Evolutionary conservation across 805 yeast species (phyloP), one percentile per base, ranked within the genome.

Genomic region (Lipomyces mesembrius): DNA sequence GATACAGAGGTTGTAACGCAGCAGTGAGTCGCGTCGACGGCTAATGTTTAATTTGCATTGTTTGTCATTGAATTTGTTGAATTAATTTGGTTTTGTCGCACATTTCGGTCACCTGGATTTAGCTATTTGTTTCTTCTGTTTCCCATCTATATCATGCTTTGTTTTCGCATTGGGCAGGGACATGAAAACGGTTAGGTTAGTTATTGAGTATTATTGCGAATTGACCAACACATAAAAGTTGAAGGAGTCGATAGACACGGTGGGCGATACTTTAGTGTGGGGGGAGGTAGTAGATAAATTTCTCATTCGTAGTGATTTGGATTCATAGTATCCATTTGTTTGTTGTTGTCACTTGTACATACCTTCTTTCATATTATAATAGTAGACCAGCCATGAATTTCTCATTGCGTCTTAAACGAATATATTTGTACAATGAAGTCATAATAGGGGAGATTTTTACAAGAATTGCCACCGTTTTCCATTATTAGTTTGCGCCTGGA

Each of bases 401-500:
- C 49, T 17, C 20, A 17, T 43, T 7, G 20, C 8, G 22, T 12
- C 49, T 43, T n/a, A 3, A 43, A 17, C 22, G 49, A n/a, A 17
- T 4, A 43, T 43, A 43, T 43, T 43, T 43, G 20, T 43, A 17
- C 49, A 43, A 43, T 12, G 49, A 59, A 25, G 46, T 25, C 43
- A 59, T 43, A 22, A 32, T 34, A 56, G 59, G 14, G 14, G 43
- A 32, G 35, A 6, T 25, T 39, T 17, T 43, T 27, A 22, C 49
- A 17, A 6, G 49, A 43, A n/a, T 37, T 35, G 17, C 17, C 17
- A 9, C 22, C 2, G 20, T n/a, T 17, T 17, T 17, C 22, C 49
- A 43, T 43, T 12, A 20, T 49, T 35, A 43, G 56, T 39, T 46
- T n/a, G 67, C 64, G 25, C 67, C 67, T 25, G 67, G 67, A 11